Evolutionary conservation across 345 rosid species (phyloP).

Genomic region (Syzygium aromaticum): DNA sequence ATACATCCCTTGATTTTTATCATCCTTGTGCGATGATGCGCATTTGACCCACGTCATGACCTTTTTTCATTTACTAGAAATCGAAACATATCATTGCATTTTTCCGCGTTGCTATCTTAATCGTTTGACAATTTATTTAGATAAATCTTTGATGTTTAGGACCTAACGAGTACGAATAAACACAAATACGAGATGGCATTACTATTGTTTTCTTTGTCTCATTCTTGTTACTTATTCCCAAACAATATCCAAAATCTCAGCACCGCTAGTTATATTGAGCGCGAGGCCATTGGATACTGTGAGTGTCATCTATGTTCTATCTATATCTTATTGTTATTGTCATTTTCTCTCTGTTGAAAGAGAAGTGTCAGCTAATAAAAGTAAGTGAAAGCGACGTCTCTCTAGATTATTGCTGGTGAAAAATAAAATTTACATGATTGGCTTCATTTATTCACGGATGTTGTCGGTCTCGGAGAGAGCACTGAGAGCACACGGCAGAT

Average conservation of each 20-base stretch:
- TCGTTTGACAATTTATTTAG: background rate
- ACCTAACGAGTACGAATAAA: background rate
- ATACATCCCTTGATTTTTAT: background rate
- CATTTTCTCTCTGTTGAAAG: background rate
- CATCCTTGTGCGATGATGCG: background rate
- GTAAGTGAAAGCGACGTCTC: background rate
- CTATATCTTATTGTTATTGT: background rate
- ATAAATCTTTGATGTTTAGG: background rate
- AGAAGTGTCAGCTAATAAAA: background rate
- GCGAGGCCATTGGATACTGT: background rate
- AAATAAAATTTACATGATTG: background rate
- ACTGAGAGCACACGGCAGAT: background rate
- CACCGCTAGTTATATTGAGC: background rate
- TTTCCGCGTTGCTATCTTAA: background rate
- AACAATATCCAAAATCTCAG: background rate
- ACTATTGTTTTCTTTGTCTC: background rate
- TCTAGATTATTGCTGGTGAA: background rate
- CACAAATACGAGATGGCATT: background rate
- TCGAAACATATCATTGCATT: background rate
- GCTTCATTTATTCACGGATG: background rate
- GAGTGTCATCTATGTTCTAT: background rate
- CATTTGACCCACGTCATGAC: background rate
- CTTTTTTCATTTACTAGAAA: background rate
- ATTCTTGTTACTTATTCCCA: background rate
- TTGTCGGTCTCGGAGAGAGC: background rate